Percentiles rank a stretch among this genome's conserved stretches.
phyloP scores from a whole-genome alignment of 2,329 filamentous ascomycete species.

The Lithohypha guttulata region DNA sequence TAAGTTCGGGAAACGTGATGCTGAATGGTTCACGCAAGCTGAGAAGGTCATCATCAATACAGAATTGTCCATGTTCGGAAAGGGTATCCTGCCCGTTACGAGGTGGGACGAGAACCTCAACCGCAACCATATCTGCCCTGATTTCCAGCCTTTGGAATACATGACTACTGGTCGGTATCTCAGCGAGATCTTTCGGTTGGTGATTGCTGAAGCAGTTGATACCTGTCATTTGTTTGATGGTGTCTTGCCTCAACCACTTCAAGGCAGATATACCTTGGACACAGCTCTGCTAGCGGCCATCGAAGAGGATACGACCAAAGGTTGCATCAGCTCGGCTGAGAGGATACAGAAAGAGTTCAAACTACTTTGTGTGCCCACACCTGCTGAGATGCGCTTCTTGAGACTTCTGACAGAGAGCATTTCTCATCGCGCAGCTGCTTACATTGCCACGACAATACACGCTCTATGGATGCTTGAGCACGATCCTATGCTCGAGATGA shows the following conservation, averaged over 20 bases:
- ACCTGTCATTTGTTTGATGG: conserved; percentile 47
- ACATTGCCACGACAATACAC: conserved; percentile 53
- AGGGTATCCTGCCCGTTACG: conserved; percentile 45
- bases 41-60: conserved; percentile 54
- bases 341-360: conserved; percentile 44
- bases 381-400: conserved; percentile 45
- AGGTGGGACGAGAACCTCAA: conserved; percentile 54
- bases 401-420: conserved; percentile 43
- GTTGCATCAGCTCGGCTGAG: conserved; percentile 30
- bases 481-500: conserved; percentile 33
- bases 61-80: conserved; percentile 56
- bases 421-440: conserved; percentile 49
- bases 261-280: conserved; percentile 49
- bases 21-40: conserved; percentile 46
- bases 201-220: conserved; percentile 49
- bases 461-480: conserved; percentile 49
- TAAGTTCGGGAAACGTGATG: conserved; percentile 47
- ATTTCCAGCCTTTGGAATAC: conserved; percentile 57
- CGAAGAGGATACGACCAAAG: conserved; percentile 36
- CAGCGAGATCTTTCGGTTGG: conserved; percentile 52
- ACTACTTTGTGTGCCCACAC: conserved; percentile 34
- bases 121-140: conserved; percentile 43
- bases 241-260: conserved; percentile 43
- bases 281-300: conserved; percentile 49
- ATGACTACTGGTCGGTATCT: conserved; percentile 54